phyloP scores from a whole-genome alignment of 306 rosid genomes.

The Malus asiatica region DNA sequence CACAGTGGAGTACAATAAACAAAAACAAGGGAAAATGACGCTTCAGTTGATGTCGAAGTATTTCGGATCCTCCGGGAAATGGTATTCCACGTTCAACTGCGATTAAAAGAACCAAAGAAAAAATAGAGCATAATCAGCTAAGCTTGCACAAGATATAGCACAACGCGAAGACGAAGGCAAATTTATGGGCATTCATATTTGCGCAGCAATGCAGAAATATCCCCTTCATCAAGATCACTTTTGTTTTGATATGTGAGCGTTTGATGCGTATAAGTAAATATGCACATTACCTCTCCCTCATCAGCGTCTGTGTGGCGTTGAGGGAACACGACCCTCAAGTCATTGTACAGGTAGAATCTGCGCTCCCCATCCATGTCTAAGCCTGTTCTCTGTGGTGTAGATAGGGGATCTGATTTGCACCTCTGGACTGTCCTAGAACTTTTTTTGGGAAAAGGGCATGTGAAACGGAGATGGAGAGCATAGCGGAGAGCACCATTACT shows the following conservation, averaged over 20 bases:
- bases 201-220: too few species aligned
- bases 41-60: constrained; percentile 78
- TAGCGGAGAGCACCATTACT: constrained; percentile 67
- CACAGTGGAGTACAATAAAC: neutral
- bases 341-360: constrained; percentile 84
- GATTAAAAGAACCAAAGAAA: constrained; percentile 20
- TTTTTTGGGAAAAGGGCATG: constrained; percentile 66
- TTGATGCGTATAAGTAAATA: neutral
- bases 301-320: constrained; percentile 95
- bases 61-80: constrained; percentile 94
- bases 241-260: too few species aligned
- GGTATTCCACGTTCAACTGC: constrained; percentile 94
- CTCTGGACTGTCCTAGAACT: constrained; percentile 42
- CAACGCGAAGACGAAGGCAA: neutral
- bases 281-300: constrained; percentile 87
- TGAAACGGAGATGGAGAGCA: constrained; percentile 91
- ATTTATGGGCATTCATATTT: too few species aligned
- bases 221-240: too few species aligned
- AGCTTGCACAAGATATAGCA: neutral
- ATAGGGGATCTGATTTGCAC: constrained; percentile 34
- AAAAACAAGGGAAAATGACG: neutral
- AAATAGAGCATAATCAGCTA: neutral
- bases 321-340: constrained; percentile 86
- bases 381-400: constrained; percentile 41
- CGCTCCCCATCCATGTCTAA: constrained; percentile 49